Conservation (phyloP, 352 stramenopile species). For the Globisporangium uncinulatum region DNA sequence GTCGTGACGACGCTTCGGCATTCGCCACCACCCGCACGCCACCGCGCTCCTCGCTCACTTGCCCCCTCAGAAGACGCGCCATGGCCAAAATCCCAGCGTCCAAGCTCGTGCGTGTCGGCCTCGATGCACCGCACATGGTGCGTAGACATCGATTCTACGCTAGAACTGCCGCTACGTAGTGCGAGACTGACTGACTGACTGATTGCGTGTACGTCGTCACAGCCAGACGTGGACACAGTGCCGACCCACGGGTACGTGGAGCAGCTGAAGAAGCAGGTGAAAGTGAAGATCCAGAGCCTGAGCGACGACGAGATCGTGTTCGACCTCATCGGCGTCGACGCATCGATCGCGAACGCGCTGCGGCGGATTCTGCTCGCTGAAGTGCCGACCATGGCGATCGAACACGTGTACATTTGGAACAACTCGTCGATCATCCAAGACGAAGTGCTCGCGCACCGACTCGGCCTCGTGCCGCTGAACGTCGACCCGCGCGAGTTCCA, state of each 20-base stretch:
- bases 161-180: background rate
- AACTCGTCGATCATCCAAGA: constrained; percentile 94
- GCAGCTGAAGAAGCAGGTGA: constrained; percentile 78
- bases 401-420: constrained; percentile 93
- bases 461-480: constrained; percentile 83
- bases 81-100: constrained; percentile 61
- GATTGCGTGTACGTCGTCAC: background rate
- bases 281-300: constrained; percentile 81
- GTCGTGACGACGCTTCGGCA: constrained; percentile 3
- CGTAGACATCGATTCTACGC: constrained; percentile 7
- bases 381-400: constrained; percentile 91
- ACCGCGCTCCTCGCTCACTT: background rate
- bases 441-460: constrained; percentile 88
- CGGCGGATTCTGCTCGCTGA: constrained; percentile 89
- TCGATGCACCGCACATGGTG: constrained; percentile 77
- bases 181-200: background rate
- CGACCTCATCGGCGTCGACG: constrained; percentile 89
- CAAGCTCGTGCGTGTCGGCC: constrained; percentile 72
- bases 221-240: constrained; percentile 73
- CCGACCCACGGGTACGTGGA: constrained; percentile 76
- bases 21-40: background rate
- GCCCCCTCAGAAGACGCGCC: background rate
- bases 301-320: constrained; percentile 89
- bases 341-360: constrained; percentile 90
- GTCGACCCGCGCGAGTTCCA: constrained; percentile 85